A percentile compares a stretch with the other conserved stretches of the same genome.
Conservation (phyloP, 2,329 filamentous ascomycete genomes). For the Myriosclerotinia duriaeana region DNA sequence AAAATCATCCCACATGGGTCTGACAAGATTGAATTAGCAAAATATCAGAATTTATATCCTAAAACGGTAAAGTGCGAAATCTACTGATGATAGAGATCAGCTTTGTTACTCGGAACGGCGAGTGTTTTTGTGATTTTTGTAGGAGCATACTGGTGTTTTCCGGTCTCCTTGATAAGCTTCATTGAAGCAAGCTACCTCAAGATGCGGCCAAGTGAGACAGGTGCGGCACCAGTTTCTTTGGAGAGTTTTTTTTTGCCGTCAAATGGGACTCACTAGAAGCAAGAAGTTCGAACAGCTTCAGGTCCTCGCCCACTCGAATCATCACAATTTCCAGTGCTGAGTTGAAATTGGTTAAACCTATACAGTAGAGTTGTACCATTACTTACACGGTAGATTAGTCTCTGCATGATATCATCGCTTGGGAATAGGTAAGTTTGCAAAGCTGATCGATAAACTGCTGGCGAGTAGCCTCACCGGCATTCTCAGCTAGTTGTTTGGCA, state of each 20-base stretch:
- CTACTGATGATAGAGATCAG: conserved; percentile 6
- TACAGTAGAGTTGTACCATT: neutral
- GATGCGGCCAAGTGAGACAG: neutral
- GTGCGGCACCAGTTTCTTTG: neutral
- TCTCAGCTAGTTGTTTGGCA: neutral
- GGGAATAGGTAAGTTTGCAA: neutral
- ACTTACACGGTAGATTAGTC: conserved; percentile 4
- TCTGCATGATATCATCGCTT: neutral
- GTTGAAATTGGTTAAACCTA: neutral
- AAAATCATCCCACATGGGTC: neutral
- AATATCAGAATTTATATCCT: neutral
- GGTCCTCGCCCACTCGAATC: conserved; percentile 3
- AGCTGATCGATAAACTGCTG: neutral
- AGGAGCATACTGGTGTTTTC: conserved; percentile 5
- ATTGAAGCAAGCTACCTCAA: conserved; percentile 10
- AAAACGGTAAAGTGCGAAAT: neutral
- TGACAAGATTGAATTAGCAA: neutral
- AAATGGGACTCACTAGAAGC: neutral
- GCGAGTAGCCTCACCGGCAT: neutral
- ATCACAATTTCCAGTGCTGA: conserved; percentile 7
- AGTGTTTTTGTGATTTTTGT: neutral
- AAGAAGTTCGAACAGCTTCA: neutral
- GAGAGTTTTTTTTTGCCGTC: neutral
- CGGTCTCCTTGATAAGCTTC: conserved; percentile 1
- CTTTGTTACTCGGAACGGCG: neutral